Evolutionary conservation across 192 early-diverging fungal genomes (phyloP).

Genomic region (Haplosporangium gracile): DNA sequence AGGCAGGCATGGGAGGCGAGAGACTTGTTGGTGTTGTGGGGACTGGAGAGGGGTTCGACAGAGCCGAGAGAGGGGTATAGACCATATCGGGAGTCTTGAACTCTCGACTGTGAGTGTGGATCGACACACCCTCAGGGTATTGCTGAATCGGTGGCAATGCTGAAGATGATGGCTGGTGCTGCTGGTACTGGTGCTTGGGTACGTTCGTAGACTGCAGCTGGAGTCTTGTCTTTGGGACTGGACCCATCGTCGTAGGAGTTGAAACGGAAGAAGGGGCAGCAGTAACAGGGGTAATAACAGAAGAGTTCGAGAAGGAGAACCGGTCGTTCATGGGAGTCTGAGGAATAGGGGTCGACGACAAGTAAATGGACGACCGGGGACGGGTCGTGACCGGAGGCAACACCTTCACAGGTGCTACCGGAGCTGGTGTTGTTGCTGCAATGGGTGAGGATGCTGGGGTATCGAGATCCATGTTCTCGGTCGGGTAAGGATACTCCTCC

Average conservation of each 20-base stretch:
- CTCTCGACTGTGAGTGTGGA: not conserved
- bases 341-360: conserved; percentile 3
- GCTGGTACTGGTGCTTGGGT: not conserved
- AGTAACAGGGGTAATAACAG: not conserved
- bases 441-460: not conserved
- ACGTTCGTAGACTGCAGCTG: not conserved
- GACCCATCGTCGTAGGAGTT: not conserved
- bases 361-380: conserved; percentile 24
- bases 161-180: not conserved
- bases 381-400: conserved; percentile 10
- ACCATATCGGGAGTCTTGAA: not conserved
- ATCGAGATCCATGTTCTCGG: conserved; percentile 31
- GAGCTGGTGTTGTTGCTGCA: not conserved
- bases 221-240: not conserved
- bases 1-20: conserved; percentile 12
- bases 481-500: conserved; percentile 39
- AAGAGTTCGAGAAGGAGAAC: conserved; percentile 19
- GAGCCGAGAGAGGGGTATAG: conserved; percentile 1
- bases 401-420: not conserved
- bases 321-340: conserved; percentile 22
- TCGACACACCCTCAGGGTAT: conserved; percentile 21
- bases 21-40: conserved; percentile 14
- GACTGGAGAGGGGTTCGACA: not conserved
- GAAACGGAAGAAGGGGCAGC: not conserved
- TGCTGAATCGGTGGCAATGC: conserved; percentile 1